Conservation (phyloP, 352 stramenopile species). For the Pythium aristosporum region DNA sequence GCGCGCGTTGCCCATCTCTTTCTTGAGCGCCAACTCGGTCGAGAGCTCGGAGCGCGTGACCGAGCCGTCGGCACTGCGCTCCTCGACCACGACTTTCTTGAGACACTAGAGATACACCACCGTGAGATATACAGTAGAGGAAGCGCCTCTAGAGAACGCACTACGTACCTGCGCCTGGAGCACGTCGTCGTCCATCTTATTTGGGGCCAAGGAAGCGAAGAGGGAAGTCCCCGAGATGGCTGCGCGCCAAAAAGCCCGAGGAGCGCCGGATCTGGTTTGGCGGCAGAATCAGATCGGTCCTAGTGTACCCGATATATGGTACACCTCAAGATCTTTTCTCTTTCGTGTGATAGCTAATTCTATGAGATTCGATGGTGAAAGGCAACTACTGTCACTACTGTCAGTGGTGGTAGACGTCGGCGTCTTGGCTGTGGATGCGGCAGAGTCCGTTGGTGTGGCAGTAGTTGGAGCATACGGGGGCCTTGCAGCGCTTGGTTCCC, state of each 20-base stretch:
- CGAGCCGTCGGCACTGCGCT: conserved; percentile 41
- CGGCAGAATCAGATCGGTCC: conserved; percentile 38
- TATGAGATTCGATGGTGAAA: conserved; percentile 16
- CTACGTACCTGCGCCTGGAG: conserved; percentile 2
- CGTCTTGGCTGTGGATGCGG: conserved; percentile 1
- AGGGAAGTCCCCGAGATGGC: background rate
- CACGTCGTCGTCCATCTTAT: conserved; percentile 5
- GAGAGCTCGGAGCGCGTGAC: conserved; percentile 36
- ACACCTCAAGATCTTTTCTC: conserved; percentile 4
- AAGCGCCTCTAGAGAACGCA: too few species aligned
- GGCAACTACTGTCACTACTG: background rate
- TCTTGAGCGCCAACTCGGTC: conserved; percentile 57
- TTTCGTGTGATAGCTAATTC: conserved; percentile 8
- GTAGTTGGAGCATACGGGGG: conserved; percentile 28
- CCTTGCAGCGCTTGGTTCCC: conserved; percentile 33
- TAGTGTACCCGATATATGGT: conserved; percentile 22
- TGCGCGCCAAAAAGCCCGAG: background rate
- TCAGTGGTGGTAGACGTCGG: background rate
- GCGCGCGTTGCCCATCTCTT: conserved; percentile 78
- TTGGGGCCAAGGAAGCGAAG: background rate
- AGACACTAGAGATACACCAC: conserved; percentile 37
- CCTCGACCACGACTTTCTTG: conserved; percentile 54
- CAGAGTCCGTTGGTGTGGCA: conserved; percentile 34
- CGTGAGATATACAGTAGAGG: background rate
- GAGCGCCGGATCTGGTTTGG: conserved; percentile 7